These are phyloP conservation scores for Bacterosira constricta DNA, from an alignment of 108 stramenopile species.

Conservation along the genomic window DNA sequence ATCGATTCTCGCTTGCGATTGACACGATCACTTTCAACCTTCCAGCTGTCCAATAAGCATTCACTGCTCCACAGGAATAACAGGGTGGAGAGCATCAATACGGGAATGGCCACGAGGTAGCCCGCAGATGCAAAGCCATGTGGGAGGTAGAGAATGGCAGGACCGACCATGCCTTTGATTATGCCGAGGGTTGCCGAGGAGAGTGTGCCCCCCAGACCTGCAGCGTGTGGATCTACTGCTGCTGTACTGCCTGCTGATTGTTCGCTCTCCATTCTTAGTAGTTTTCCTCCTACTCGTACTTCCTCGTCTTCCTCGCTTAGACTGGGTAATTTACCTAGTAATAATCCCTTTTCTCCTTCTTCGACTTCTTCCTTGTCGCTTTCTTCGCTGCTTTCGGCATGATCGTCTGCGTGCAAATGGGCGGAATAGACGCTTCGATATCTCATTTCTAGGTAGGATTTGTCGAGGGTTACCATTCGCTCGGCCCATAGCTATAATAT, in stretches of 20 bases:
- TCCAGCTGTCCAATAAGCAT: conserved; percentile 61
- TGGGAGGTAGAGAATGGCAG: conserved; percentile 69
- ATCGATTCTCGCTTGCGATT: background rate
- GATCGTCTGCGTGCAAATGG: no score
- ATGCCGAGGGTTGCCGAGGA: conserved; percentile 57
- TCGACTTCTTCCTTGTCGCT: no score
- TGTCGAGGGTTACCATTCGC: no score
- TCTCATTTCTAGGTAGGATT: no score
- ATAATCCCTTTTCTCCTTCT: no score
- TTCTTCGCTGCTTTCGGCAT: no score
- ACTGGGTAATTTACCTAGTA: no score
- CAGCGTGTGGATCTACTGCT: conserved; percentile 37
- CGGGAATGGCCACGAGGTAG: conserved; percentile 52
- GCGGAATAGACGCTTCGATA: no score
- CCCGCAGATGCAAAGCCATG: conserved; percentile 65
- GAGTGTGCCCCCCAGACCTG: conserved; percentile 49
- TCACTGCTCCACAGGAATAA: conserved; percentile 49
- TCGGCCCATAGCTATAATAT: no score
- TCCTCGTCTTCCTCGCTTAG: background rate
- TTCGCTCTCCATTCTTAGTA: background rate
- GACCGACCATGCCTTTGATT: conserved; percentile 72
- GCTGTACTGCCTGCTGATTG: background rate
- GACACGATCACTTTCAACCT: conserved; percentile 34
- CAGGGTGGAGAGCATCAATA: conserved; percentile 47
- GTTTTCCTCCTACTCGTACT: background rate